Percentiles rank a stretch among this genome's conserved stretches.
These are phyloP conservation scores for Penicillium nordicum DNA, from an alignment of 2,329 filamentous ascomycete species.

Conservation along the genomic window DNA sequence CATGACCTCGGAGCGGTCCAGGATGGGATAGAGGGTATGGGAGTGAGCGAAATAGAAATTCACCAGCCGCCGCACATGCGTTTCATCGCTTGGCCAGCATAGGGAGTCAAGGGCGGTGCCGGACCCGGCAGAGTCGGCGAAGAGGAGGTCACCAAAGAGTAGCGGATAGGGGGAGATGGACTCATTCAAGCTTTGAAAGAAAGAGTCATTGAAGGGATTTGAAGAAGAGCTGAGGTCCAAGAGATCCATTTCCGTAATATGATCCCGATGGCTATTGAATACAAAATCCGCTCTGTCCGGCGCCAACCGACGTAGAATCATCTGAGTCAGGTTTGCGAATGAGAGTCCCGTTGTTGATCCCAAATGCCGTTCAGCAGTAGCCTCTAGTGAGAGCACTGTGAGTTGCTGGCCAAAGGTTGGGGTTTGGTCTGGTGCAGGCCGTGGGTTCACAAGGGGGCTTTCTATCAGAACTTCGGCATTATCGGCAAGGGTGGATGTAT, in stretches of 20 bases:
- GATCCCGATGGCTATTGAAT: slow-evolving; percentile 26
- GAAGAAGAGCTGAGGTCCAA: slow-evolving; percentile 9
- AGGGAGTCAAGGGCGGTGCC: slow-evolving; percentile 9
- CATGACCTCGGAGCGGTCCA: slow-evolving; percentile 36
- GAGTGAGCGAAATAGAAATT: slow-evolving; percentile 50
- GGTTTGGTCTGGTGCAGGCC: slow-evolving; percentile 7
- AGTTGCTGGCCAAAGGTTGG: slow-evolving; percentile 35
- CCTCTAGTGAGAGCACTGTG: slow-evolving; percentile 42
- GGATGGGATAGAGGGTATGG: slow-evolving; percentile 48
- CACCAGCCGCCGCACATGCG: slow-evolving; percentile 32
- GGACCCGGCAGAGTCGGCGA: not conserved
- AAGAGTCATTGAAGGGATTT: slow-evolving; percentile 9
- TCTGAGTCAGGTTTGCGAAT: slow-evolving; percentile 46
- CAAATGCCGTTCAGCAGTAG: slow-evolving; percentile 45
- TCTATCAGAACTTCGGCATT: not conserved
- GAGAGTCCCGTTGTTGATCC: slow-evolving; percentile 46
- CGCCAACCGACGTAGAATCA: slow-evolving; percentile 41
- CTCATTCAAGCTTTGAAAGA: slow-evolving; percentile 7
- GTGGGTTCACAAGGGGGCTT: not conserved
- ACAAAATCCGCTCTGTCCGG: slow-evolving; percentile 46
- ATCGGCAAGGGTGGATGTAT: not conserved
- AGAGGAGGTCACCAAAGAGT: slow-evolving; percentile 1
- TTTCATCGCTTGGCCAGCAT: slow-evolving; percentile 12
- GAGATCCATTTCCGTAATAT: slow-evolving; percentile 1
- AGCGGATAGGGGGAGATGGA: slow-evolving; percentile 2